A percentile compares a stretch with the other conserved stretches of the same genome.
Conservation (phyloP, 345 rosid genomes). For the Aquilaria malaccensis region DNA sequence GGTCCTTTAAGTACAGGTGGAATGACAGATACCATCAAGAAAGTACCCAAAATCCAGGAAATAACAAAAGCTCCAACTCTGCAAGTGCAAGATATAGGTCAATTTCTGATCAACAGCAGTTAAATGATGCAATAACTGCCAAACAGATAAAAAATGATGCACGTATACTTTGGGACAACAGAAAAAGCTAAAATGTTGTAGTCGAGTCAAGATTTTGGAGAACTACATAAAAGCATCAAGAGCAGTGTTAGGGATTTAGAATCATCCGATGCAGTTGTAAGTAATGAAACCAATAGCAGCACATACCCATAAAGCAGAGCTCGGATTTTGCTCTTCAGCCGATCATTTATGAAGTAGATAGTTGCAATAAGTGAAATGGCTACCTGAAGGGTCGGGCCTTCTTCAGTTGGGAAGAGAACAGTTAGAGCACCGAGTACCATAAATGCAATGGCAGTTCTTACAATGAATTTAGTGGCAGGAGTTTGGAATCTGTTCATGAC, state of each 20-base stretch:
- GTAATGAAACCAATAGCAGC: neutral
- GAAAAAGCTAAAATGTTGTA: too few species aligned
- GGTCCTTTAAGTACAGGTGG: slow-evolving; percentile 84
- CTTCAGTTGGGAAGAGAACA: slow-evolving; percentile 89
- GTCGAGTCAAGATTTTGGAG: too few species aligned
- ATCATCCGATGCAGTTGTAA: too few species aligned
- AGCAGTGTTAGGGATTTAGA: neutral
- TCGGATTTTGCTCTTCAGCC: slow-evolving; percentile 65
- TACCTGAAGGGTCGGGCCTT: slow-evolving; percentile 93
- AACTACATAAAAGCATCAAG: too few species aligned
- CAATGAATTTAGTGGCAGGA: slow-evolving; percentile 50
- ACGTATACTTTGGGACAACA: neutral
- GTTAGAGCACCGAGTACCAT: slow-evolving; percentile 69
- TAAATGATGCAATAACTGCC: too few species aligned
- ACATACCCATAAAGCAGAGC: slow-evolving; percentile 77
- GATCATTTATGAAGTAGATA: slow-evolving; percentile 65
- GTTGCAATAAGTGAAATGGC: slow-evolving; percentile 67
- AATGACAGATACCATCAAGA: slow-evolving; percentile 86
- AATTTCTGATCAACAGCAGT: too few species aligned
- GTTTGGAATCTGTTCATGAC: slow-evolving; percentile 64
- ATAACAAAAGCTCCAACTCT: slow-evolving; percentile 73
- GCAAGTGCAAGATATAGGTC: slow-evolving; percentile 26
- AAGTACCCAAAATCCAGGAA: slow-evolving; percentile 90
- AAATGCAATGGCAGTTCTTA: slow-evolving; percentile 61
- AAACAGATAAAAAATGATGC: neutral